Base-by-base conservation (phyloP, 331 rosid species). In the Malus hybrid region DNA sequence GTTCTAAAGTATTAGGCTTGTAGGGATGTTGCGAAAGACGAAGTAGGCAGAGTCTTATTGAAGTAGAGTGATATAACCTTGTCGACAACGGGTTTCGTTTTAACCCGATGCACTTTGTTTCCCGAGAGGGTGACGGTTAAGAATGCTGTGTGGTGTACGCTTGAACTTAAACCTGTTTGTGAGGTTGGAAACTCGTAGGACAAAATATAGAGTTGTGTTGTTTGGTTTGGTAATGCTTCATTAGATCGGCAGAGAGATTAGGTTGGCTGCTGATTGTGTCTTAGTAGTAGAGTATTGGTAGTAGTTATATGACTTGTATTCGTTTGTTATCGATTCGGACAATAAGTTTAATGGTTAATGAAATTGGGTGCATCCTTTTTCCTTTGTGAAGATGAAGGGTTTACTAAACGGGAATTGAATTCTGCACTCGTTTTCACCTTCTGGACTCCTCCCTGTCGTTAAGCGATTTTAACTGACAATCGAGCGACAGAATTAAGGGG, bases 21-120 rank as follows among this genome's bases (percentile, higher is more conserved):
- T 29, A 86, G 91, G 91, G 83, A 70, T 76, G 85, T 78, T 84
- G 87, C 80, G 63, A 62, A 69, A 78, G 77, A 81, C 77, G 81
- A 73, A 83, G 73, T 83, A 81, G 80, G 80, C 75, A 80, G 46
- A 39, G 80, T 75, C 36, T 33, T 52, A 11, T 48, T 54, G 65
- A 73, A 70, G 72, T 32, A 10, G 60, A 63, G 57, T n/a, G 55
- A 56, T 33, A 34, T 54, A 63, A 65, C 76, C 71, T 44, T 56
- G 71, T 60, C 65, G n/a, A 5, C 16, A 4, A 22, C 9, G 67
- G 74, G 67, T 71, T 82, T 69, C 66, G 42, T 59, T 34, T 52
- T 50, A 72, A 62, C 50, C 70, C 22, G 9, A 61, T 10, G 13
- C 29, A 15, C 6, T 27, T 34, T 15, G 14, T 39, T 78, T 56